phyloP scores from a whole-genome alignment of 2,329 filamentous ascomycete species.

The Claviceps sp. region DNA sequence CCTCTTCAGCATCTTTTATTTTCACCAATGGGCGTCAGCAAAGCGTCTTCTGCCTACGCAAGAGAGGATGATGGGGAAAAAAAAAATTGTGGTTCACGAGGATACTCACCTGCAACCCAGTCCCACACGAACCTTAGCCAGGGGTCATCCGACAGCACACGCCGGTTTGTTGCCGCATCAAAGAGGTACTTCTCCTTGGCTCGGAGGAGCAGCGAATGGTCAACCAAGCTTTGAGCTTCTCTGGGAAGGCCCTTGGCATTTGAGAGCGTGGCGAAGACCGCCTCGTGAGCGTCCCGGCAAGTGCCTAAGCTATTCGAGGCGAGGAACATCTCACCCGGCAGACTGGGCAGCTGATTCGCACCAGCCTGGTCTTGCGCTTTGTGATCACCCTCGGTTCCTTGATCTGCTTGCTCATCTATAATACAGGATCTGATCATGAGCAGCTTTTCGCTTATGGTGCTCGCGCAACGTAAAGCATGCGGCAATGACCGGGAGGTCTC shows the following conservation, averaged over 20 bases:
- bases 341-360: slow-evolving; percentile 16
- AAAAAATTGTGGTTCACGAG: neutral
- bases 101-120: slow-evolving; percentile 49
- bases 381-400: slow-evolving; percentile 10
- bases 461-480: slow-evolving; percentile 26
- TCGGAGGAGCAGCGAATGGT: slow-evolving; percentile 45
- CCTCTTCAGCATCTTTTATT: slow-evolving; percentile 43
- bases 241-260: slow-evolving; percentile 33
- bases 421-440: slow-evolving; percentile 29
- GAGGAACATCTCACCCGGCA: slow-evolving; percentile 23
- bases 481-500: slow-evolving; percentile 24
- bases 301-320: slow-evolving; percentile 28
- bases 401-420: slow-evolving; percentile 15
- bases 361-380: slow-evolving; percentile 7
- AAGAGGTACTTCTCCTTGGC: slow-evolving; percentile 51
- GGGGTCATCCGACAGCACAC: slow-evolving; percentile 55
- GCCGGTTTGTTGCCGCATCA: slow-evolving; percentile 49
- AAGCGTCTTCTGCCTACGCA: neutral
- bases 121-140: slow-evolving; percentile 72
- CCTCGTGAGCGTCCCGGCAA: slow-evolving; percentile 45
- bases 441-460: slow-evolving; percentile 35
- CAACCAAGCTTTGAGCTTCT: slow-evolving; percentile 37
- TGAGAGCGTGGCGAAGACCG: slow-evolving; percentile 31
- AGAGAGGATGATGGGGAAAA: neutral
- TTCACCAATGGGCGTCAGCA: neutral